phyloP scores from a whole-genome alignment of 78 protist species.

The Dictyostelium intermedium region DNA sequence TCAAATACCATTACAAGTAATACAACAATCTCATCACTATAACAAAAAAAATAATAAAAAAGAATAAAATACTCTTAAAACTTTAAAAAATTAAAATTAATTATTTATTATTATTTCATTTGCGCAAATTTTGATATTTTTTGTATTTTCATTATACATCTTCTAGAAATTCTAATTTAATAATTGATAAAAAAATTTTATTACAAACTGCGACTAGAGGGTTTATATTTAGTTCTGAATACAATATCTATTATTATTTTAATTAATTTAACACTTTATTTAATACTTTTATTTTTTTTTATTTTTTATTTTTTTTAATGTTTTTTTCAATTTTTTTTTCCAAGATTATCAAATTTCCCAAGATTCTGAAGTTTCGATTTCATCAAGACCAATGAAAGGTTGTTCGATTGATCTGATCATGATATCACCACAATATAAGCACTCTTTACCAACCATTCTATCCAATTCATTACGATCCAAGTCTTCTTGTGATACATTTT shows the following conservation, averaged over 20 bases:
- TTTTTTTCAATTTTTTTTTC: neutral
- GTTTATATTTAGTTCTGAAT: too few species aligned
- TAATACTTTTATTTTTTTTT: neutral
- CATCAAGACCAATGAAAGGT: slow-evolving; percentile 85
- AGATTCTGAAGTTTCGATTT: slow-evolving; percentile 36
- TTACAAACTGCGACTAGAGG: too few species aligned
- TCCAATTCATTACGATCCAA: slow-evolving; percentile 78
- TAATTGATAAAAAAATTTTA: neutral
- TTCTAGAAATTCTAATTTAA: too few species aligned
- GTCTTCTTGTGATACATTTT: slow-evolving; percentile 53
- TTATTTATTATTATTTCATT: too few species aligned
- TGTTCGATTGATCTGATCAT: slow-evolving; percentile 83
- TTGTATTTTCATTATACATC: too few species aligned
- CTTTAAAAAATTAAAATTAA: neutral
- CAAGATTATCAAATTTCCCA: slow-evolving; percentile 59
- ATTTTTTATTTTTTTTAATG: neutral
- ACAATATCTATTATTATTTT: too few species aligned
- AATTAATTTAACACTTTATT: neutral
- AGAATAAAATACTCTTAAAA: neutral
- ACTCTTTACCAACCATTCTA: slow-evolving; percentile 85
- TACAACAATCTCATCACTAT: neutral
- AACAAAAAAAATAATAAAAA: neutral
- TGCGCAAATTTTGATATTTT: too few species aligned
- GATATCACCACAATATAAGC: slow-evolving; percentile 87
- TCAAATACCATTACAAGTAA: neutral